Conservation (phyloP, 352 stramenopile species). For the Phytophthora ohioensis region DNA sequence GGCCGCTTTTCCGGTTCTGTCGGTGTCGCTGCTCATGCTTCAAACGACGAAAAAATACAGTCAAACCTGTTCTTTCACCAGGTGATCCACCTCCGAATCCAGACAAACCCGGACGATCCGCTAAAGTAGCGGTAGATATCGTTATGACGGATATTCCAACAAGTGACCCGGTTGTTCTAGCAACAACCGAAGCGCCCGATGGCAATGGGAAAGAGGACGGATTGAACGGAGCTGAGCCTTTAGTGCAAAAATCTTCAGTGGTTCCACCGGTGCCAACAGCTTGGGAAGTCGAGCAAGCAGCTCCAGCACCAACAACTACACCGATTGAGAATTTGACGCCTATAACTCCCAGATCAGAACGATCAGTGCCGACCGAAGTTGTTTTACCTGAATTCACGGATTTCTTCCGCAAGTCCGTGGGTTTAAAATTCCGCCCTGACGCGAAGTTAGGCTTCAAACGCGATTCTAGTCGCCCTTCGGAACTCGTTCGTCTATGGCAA, state of each 20-base stretch:
- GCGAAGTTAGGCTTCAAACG: slow-evolving; percentile 66
- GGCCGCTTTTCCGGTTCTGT: slow-evolving; percentile 28
- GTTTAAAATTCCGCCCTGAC: slow-evolving; percentile 52
- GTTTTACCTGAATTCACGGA: slow-evolving; percentile 79
- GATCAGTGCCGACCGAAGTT: slow-evolving; percentile 27
- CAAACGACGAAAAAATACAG: slow-evolving; percentile 23
- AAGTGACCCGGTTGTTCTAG: slow-evolving; percentile 2
- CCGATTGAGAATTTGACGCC: slow-evolving; percentile 2
- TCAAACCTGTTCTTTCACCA: slow-evolving; percentile 24
- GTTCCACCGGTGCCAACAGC: slow-evolving; percentile 16
- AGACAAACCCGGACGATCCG: slow-evolving; percentile 22
- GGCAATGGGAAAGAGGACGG: slow-evolving; percentile 31
- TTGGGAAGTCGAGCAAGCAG: slow-evolving; percentile 11
- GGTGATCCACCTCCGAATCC: not conserved
- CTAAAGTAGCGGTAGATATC: slow-evolving; percentile 56
- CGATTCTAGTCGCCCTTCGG: slow-evolving; percentile 44
- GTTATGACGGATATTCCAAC: slow-evolving; percentile 24
- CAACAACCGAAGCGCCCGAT: not conserved
- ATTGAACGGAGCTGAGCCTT: slow-evolving; percentile 12
- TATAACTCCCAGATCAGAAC: slow-evolving; percentile 15
- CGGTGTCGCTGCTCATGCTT: slow-evolving; percentile 37
- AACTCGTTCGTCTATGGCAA: slow-evolving; percentile 74
- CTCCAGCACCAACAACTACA: not conserved
- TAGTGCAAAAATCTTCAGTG: slow-evolving; percentile 25
- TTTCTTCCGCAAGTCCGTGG: slow-evolving; percentile 69